Evolutionary conservation across 2,329 filamentous ascomycete species (phyloP), one percentile per base, ranked within the genome.

Genomic region (Verticillium zaregamsianum): DNA sequence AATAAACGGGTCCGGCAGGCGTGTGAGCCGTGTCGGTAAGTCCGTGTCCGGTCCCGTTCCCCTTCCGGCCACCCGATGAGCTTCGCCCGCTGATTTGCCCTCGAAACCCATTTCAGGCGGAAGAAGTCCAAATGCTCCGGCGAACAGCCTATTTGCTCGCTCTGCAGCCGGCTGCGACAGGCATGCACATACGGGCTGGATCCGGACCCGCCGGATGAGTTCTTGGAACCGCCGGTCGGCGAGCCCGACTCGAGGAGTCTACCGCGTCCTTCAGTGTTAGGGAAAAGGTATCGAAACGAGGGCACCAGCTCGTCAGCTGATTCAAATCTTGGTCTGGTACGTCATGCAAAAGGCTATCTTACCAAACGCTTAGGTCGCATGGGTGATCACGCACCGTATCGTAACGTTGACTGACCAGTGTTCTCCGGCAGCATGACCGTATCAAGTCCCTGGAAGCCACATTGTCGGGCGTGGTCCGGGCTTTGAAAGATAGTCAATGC

Each of bases 1-100:
- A 33, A n/a, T 28, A 56, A 33, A 33, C 54, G 54, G 54, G 54
- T 56, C 54, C 23, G 54, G 28, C 54, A 56, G 17, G 54, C 54
- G 15, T 56, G 54, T 11, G 54, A 56, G 54, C 54, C 54, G 54
- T 56, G 54, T 32, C 54, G 54, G 54, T 56, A 33, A 56, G 54
- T 33, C 25, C 25, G 7, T 32, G 54, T 33, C 54, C 54, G 23
- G 5, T 56, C 7, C 28, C 54, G 28, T 33, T 5, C 28, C 15
- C 54, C 28, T 32, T n/a, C 14, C 54, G 23, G 49, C 12, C 25
- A 5, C 12, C 8, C 28, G 7, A 11, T 28, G 9, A 28, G 25
- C 23, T 25, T 28, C 20, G 20, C 49, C 49, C 20, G 20, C 49
- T 54, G n/a, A 54, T 25, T 23, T 35, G 8, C 33, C 15, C 25